These are phyloP conservation scores for Diaporthe vexans DNA, from an alignment of 2,329 filamentous ascomycete genomes.

Conservation along the genomic window DNA sequence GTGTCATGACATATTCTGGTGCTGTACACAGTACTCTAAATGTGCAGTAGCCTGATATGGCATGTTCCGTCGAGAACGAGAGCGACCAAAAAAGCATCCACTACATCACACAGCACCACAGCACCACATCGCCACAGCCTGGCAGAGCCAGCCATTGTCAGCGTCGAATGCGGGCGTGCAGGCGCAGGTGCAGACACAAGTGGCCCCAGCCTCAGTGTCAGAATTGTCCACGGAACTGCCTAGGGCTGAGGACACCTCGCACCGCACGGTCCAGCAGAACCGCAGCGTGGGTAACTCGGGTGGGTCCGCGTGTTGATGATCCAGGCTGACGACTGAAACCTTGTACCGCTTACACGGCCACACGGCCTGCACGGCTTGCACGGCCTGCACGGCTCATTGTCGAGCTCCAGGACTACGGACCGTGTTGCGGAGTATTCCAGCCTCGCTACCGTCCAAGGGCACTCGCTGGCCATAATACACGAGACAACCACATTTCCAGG, in stretches of 20 bases:
- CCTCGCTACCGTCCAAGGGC: background rate
- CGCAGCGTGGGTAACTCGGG: constrained; percentile 39
- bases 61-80: background rate
- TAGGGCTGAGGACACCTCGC: constrained; percentile 36
- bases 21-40: background rate
- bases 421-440: constrained; percentile 16
- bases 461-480: background rate
- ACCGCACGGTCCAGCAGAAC: constrained; percentile 39
- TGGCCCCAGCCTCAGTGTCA: background rate
- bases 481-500: background rate
- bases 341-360: constrained; percentile 8
- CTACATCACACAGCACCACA: background rate
- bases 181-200: background rate
- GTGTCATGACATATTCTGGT: background rate
- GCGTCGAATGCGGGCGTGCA: constrained; percentile 1
- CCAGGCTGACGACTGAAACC: constrained; percentile 29
- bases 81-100: background rate
- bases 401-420: constrained; percentile 13
- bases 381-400: constrained; percentile 5
- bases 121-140: background rate
- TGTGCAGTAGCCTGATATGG: background rate
- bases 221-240: background rate
- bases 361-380: constrained; percentile 16
- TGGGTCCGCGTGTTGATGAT: constrained; percentile 27
- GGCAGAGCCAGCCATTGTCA: constrained; percentile 3